Evolutionary conservation across 2,329 filamentous ascomycete species (phyloP).

Genomic region (Aspergillus spinulosporus): DNA sequence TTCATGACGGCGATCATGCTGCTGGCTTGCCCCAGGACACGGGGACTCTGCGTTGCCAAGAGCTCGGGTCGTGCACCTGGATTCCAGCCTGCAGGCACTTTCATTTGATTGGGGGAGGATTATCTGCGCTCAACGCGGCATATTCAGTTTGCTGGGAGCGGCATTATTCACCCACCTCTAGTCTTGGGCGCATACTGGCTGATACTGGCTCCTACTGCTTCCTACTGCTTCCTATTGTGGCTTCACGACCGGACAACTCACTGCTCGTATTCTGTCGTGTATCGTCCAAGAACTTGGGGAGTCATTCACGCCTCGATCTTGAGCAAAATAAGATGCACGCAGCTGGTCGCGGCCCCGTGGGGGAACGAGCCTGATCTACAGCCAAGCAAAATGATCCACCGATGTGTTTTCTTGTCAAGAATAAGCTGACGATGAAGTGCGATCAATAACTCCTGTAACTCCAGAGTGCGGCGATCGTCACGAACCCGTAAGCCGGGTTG

Average conservation of each 20-base stretch:
- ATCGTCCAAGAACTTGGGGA: background rate
- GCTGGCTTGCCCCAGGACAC: background rate
- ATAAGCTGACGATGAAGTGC: constrained; percentile 1
- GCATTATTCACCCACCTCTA: too few species aligned
- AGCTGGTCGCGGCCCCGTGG: background rate
- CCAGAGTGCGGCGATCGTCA: background rate
- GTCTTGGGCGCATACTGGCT: too few species aligned
- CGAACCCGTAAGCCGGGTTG: too few species aligned
- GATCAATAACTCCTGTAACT: background rate
- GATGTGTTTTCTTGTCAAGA: constrained; percentile 16
- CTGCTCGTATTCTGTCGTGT: constrained; percentile 1
- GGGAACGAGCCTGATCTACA: constrained; percentile 7
- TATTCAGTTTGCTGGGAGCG: background rate
- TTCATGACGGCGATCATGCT: constrained; percentile 12
- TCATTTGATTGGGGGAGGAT: background rate
- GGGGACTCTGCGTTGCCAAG: background rate
- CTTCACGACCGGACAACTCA: constrained; percentile 2
- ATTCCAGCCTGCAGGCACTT: constrained; percentile 3
- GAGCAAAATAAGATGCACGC: background rate
- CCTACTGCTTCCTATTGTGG: too few species aligned
- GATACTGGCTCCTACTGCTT: too few species aligned
- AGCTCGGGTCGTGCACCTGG: background rate
- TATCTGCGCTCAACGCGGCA: constrained; percentile 10
- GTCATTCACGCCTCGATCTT: too few species aligned
- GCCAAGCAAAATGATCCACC: constrained; percentile 13